A percentile compares a stretch with the other conserved stretches of the same genome.
Conservation (phyloP, 768 basidiomycete genomes). For the Leccinum pellstonianum region DNA sequence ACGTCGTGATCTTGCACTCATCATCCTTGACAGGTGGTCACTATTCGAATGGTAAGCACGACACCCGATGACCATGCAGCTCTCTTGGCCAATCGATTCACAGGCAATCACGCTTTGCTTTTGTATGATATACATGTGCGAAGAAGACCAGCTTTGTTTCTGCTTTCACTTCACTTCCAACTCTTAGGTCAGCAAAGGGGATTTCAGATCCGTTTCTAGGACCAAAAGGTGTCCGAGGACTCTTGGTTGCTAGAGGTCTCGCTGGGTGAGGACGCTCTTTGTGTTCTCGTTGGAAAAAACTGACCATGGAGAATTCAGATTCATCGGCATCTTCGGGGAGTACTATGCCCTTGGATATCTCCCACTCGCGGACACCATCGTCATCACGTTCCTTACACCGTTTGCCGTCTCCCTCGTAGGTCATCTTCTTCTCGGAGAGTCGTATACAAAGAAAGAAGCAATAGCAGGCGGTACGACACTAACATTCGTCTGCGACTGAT, state of each 20-base stretch:
- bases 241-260: constrained; percentile 59
- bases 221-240: constrained; percentile 61
- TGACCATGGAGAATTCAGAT: constrained; percentile 40
- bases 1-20: not conserved
- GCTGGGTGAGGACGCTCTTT: constrained; percentile 50
- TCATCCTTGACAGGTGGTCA: constrained; percentile 41
- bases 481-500: not conserved
- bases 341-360: constrained; percentile 74
- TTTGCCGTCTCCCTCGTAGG: constrained; percentile 62
- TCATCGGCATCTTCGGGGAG: constrained; percentile 67
- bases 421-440: constrained; percentile 60
- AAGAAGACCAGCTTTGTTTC: not conserved
- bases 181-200: constrained; percentile 36
- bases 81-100: constrained; percentile 1
- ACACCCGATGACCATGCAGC: not conserved
- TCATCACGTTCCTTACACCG: constrained; percentile 74
- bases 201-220: constrained; percentile 63
- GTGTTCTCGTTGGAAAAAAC: not conserved
- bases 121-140: constrained; percentile 52
- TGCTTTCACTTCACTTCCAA: not conserved
- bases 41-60: constrained; percentile 54
- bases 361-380: constrained; percentile 74
- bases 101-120: constrained; percentile 53
- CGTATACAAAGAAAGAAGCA: constrained; percentile 52
- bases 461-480: constrained; percentile 46